A percentile compares a stretch with the other conserved stretches of the same genome.
phyloP scores from a whole-genome alignment of 441 rosid genomes.

The Pelargonium cotyledonis region DNA sequence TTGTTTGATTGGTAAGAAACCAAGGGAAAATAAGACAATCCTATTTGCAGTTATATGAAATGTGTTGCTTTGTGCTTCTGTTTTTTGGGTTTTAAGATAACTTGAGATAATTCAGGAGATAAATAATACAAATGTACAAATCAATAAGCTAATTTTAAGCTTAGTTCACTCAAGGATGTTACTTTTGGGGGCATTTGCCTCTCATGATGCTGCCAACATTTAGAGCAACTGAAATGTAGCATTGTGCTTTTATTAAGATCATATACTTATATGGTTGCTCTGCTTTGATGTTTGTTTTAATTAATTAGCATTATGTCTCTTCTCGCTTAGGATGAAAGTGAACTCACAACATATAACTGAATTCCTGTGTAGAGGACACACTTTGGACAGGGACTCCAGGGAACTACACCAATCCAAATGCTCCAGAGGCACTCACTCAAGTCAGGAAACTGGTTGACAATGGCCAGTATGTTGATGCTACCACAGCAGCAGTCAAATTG shows the following conservation, averaged over 20 bases:
- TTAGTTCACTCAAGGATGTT: too few species aligned
- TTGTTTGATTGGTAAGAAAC: neutral
- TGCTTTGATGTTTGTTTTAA: neutral
- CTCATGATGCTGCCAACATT: too few species aligned
- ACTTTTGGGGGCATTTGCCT: too few species aligned
- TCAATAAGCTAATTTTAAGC: too few species aligned
- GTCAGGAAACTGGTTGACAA: constrained; percentile 24
- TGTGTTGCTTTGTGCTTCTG: constrained; percentile 1
- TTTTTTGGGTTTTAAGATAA: neutral
- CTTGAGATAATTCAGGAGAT: neutral
- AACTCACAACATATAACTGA: neutral
- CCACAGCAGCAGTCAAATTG: constrained; percentile 20
- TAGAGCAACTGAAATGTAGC: neutral
- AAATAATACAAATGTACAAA: neutral
- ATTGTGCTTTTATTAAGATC: neutral
- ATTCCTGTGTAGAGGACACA: constrained; percentile 19
- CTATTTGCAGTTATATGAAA: too few species aligned
- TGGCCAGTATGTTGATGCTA: constrained; percentile 20
- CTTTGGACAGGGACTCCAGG: constrained; percentile 25
- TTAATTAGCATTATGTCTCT: neutral
- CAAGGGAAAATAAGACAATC: too few species aligned
- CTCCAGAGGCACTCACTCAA: constrained; percentile 12
- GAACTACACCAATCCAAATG: constrained; percentile 20
- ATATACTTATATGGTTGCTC: neutral
- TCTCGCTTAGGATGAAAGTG: neutral